Base-by-base conservation (phyloP, 805 yeast genomes). In the Saccharomycopsis selenospora region DNA sequence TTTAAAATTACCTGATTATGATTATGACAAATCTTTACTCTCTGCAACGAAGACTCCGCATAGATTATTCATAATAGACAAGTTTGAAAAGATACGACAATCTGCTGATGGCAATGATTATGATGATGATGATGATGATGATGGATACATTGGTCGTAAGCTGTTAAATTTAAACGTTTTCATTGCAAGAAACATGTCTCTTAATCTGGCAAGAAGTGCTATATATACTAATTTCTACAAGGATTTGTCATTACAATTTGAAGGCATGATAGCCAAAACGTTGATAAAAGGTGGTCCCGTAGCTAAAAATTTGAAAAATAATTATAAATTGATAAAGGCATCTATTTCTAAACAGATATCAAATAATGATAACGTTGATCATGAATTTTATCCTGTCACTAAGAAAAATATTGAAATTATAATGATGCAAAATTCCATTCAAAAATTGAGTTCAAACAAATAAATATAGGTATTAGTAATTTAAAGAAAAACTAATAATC, bases 221-320 rank as follows among this genome's bases (percentile, higher is more conserved):
- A 24, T 53, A 20, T 45, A 50, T 20, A 41, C 52, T 2, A 46
- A 60, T 3, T 71, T 59, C 55, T 71, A 73, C 71, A 46, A 56
- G 5, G 58, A 55, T 24, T 49, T 70, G 23, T 51, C 66, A 2
- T 40, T 38, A 24, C 63, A 59, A 40, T 69, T 70, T 54, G 67
- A 69, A 51, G 67, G 64, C 46, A 67, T 60, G 51, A 61, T 72
- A 4, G 66, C 61, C 0, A 64, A 68, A 4, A 70, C 74, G 3
- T 66, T 72, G 69, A 68, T 69, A 2, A 60, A 72, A 47, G 76
- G 75, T 20, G 76, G 76, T 1, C 75, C 76, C 14, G 67, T 69
- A 17, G 74, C 76, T 1, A 69, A 70, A 49, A 70, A 69, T 53
- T 59, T 72, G 53, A 66, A 60, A 46, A 57, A 64, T 3, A 67